These are phyloP conservation scores for Ceratocystiopsis sp. DNA, from an alignment of 2,329 filamentous ascomycete species.

Conservation along the genomic window DNA sequence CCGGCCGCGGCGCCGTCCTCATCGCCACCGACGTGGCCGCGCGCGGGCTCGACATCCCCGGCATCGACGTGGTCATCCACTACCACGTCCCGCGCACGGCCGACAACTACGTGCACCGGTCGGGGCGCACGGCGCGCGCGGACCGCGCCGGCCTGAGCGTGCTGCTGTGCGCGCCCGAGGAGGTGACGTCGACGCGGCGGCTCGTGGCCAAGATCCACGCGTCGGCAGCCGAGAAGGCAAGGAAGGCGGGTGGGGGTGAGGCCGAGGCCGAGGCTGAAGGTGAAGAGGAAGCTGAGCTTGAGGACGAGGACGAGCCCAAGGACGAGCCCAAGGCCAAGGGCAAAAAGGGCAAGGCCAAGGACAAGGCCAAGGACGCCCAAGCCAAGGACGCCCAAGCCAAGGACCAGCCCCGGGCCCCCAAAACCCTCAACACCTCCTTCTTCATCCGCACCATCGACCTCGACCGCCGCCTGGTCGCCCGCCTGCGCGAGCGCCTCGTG, in stretches of 20 bases:
- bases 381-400: slow-evolving; percentile 11
- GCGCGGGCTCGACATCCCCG: slow-evolving; percentile 80
- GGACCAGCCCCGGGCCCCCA: neutral
- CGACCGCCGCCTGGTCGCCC: slow-evolving; percentile 59
- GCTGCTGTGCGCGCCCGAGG: slow-evolving; percentile 78
- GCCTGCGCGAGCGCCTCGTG: slow-evolving; percentile 59
- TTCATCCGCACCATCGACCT: slow-evolving; percentile 69
- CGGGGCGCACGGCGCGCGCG: slow-evolving; percentile 81
- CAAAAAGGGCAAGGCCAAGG: slow-evolving; percentile 21
- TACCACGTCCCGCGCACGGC: slow-evolving; percentile 88
- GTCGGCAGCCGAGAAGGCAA: slow-evolving; percentile 13
- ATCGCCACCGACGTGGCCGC: slow-evolving; percentile 90
- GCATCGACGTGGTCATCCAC: slow-evolving; percentile 78
- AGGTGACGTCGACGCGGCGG: slow-evolving; percentile 68
- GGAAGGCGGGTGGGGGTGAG: no score
- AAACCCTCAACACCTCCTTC: slow-evolving; percentile 18
- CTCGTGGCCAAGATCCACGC: slow-evolving; percentile 81
- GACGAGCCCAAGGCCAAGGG: no score
- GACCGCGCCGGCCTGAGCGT: slow-evolving; percentile 63
- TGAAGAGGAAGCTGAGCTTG: neutral
- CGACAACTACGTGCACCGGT: slow-evolving; percentile 89
- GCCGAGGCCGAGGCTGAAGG: no score
- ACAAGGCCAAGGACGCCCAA: slow-evolving; percentile 21
- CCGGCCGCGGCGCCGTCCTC: slow-evolving; percentile 45
- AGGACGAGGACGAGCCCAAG: neutral